Evolutionary conservation across 2,329 filamentous ascomycete species (phyloP).

Genomic region (Arthroderma sp.): DNA sequence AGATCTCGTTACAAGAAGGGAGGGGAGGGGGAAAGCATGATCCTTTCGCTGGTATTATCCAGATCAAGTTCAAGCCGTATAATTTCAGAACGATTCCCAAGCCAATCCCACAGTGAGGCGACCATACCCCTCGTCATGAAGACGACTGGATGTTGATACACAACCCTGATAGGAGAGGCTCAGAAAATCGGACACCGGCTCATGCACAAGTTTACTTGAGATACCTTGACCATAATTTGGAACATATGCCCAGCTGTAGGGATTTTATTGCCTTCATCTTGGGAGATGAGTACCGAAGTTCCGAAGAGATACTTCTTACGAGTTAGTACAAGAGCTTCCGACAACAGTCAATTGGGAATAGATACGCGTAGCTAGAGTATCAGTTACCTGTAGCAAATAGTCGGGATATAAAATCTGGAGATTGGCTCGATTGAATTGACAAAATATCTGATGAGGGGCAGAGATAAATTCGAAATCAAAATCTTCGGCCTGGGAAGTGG

Average conservation of each 20-base stretch:
- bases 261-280: constrained; percentile 26
- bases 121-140: too few species aligned
- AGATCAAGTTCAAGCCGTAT: constrained; percentile 95
- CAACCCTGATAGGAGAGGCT: constrained; percentile 13
- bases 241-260: constrained; percentile 25
- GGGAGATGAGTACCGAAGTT: constrained; percentile 11
- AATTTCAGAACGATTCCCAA: constrained; percentile 43
- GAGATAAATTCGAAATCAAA: too few species aligned
- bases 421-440: too few species aligned
- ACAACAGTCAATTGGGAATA: too few species aligned
- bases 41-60: constrained; percentile 99
- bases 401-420: too few species aligned
- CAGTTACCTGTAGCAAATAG: too few species aligned
- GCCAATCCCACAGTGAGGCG: constrained; percentile 4
- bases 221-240: constrained; percentile 36
- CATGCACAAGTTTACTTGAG: constrained; percentile 42
- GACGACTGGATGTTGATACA: too few species aligned
- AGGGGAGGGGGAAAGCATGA: constrained; percentile 60
- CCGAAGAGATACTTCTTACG: too few species aligned
- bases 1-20: constrained; percentile 13
- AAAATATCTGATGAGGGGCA: too few species aligned
- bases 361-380: too few species aligned
- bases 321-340: too few species aligned
- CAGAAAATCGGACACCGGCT: constrained; percentile 48
- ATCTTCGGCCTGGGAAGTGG: too few species aligned